Percentiles rank a stretch among this genome's conserved stretches.
These are phyloP conservation scores for Leucocoprinus leucothites DNA, from an alignment of 768 basidiomycete genomes.

Conservation along the genomic window DNA sequence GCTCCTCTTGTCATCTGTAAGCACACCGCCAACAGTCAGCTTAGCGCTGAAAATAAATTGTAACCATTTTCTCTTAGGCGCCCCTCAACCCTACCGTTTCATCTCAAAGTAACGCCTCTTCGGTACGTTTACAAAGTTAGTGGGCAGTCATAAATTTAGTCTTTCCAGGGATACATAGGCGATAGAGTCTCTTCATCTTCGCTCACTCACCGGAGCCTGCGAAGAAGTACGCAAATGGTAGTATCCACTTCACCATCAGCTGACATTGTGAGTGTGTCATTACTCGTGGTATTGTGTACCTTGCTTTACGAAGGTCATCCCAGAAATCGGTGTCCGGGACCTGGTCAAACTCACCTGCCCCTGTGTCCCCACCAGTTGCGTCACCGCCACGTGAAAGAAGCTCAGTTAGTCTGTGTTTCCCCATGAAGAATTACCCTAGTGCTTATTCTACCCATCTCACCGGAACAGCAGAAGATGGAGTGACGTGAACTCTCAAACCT, in stretches of 20 bases:
- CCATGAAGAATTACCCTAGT: neutral
- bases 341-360: neutral
- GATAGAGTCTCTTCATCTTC: neutral
- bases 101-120: neutral
- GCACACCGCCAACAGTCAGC: neutral
- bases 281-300: neutral
- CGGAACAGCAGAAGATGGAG: conserved; percentile 13
- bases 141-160: neutral
- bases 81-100: neutral
- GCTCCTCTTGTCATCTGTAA: neutral
- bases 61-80: neutral
- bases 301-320: neutral
- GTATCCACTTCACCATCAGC: neutral
- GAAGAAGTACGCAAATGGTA: neutral
- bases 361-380: neutral
- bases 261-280: neutral
- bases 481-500: conserved; percentile 11
- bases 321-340: neutral
- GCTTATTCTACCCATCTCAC: neutral
- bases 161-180: neutral
- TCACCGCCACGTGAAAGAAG: neutral
- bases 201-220: neutral
- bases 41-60: neutral
- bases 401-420: neutral
- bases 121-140: neutral